Conservation (phyloP, 768 basidiomycete species). For the Amanita exitialis region DNA sequence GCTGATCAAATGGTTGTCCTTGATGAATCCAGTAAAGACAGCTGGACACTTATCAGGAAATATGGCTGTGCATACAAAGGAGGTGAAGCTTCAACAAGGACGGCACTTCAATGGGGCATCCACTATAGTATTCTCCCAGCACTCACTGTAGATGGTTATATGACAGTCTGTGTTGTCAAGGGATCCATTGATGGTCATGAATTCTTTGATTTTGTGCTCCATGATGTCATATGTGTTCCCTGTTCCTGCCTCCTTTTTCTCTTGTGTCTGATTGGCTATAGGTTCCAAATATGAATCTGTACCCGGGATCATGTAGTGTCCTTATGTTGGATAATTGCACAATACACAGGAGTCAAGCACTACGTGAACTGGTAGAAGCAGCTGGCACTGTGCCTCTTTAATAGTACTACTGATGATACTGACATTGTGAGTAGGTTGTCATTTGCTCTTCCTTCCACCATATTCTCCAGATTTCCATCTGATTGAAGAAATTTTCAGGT, state of each 20-base stretch:
- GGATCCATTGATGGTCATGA: constrained; percentile 22
- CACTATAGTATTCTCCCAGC: constrained; percentile 24
- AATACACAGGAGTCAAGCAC: constrained; percentile 25
- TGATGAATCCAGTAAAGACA: constrained; percentile 23
- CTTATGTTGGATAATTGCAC: constrained; percentile 27
- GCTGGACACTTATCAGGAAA: constrained; percentile 13
- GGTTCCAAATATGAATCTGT: constrained; percentile 27
- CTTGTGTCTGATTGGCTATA: constrained; percentile 5
- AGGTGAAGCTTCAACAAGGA: constrained; percentile 11
- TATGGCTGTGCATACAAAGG: constrained; percentile 20
- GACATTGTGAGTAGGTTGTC: constrained; percentile 1
- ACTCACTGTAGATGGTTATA: constrained; percentile 22
- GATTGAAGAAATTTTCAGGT: constrained; percentile 26
- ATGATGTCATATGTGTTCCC: constrained; percentile 21
- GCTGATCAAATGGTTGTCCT: constrained; percentile 13
- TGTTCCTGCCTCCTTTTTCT: background rate
- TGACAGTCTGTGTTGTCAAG: constrained; percentile 19
- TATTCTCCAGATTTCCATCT: constrained; percentile 27
- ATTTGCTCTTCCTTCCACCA: constrained; percentile 21
- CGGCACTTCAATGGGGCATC: constrained; percentile 17
- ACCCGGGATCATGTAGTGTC: constrained; percentile 18
- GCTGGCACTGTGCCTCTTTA: too few relatives aligned
- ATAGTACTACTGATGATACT: too few relatives aligned
- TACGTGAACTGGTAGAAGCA: constrained; percentile 16
- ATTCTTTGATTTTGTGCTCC: constrained; percentile 26